Evolutionary conservation across 495 filamentous ascomycete species (phyloP), one percentile per base, ranked within the genome.

Genomic region (Daldinia vernicosa): DNA sequence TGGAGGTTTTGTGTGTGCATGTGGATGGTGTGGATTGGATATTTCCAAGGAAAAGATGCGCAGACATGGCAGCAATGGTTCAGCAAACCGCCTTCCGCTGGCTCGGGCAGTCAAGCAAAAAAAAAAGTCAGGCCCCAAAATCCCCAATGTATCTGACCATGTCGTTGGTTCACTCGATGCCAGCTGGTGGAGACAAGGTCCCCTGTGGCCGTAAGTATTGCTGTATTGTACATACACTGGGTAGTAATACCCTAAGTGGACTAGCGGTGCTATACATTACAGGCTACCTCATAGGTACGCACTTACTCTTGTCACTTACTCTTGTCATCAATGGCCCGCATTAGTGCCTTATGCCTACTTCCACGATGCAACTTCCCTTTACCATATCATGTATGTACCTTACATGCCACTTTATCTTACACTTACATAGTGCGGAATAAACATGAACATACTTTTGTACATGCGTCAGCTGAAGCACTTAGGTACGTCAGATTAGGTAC

Each of bases 11-110:
- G 28, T 60, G 40, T 53, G 39, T 58, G 27, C 35, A 28, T 62
- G 59, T 62, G 45, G 22, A 22, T 33, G 39, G 28, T 61, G 65
- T 67, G 64, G 67, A 69, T 69, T 58, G 60, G 59, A 52, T 47
- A 50, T 43, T 55, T 26, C 35, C 35, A 26, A 37, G 24, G 12
- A 53, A 60, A 61, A 28, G 27, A 51, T 32, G 24, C 19, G 17
- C 9, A 47, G 24, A 61, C 14, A 59, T 52, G 40, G 47, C 43
- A 47, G 7, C 9, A 22, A 47, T 47, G 19, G 9, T 47, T 22
- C 3, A 52, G 45, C 47, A 60, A 52, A 45, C 50, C 6, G 50
- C 27, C 15, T n/a, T 53, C 50, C 50, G 50, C 50, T 53, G 24
- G 50, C 50, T 53, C 50, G 50, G 50, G 50, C 50, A 27, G 50